A percentile compares a stretch with the other conserved stretches of the same genome.
These are phyloP conservation scores for Bimuria novae-zelandiae DNA, from an alignment of 2,329 filamentous ascomycete species.

Conservation along the genomic window DNA sequence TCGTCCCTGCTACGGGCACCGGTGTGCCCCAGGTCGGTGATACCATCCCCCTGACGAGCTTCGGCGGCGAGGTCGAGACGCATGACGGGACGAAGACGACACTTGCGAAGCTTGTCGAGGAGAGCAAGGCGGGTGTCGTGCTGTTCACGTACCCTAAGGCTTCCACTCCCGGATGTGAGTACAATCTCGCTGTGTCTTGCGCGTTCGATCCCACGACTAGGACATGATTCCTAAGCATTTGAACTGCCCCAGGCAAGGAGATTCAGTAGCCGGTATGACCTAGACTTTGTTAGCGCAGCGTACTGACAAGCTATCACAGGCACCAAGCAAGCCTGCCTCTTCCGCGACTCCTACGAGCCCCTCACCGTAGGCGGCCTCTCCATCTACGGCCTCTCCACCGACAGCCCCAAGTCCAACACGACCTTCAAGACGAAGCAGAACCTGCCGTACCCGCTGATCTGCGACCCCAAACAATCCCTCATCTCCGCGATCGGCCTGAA, in stretches of 20 bases:
- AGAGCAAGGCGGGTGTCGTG: constrained; percentile 84
- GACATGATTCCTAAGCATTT: no score
- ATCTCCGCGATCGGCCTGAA: constrained; percentile 88
- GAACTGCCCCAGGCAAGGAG: no score
- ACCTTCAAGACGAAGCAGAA: constrained; percentile 91
- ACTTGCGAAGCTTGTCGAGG: constrained; percentile 77
- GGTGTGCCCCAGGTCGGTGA: constrained; percentile 52
- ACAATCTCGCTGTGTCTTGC: no score
- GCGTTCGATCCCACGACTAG: no score
- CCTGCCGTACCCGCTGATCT: constrained; percentile 85
- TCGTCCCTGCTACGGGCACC: constrained; percentile 17
- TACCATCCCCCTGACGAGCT: constrained; percentile 57
- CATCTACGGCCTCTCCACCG: constrained; percentile 88
- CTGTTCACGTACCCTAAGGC: constrained; percentile 96
- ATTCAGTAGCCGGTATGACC: no score
- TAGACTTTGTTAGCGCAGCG: no score
- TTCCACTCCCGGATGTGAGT: constrained; percentile 90
- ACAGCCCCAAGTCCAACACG: constrained; percentile 89
- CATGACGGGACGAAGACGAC: constrained; percentile 82
- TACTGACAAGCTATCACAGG: constrained; percentile 58
- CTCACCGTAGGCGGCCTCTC: constrained; percentile 78
- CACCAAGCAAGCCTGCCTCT: constrained; percentile 90
- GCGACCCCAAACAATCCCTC: constrained; percentile 74
- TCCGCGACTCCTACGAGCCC: constrained; percentile 80
- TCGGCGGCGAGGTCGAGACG: constrained; percentile 76